Conservation (phyloP, 805 yeast genomes). For the Candida patagonica region DNA sequence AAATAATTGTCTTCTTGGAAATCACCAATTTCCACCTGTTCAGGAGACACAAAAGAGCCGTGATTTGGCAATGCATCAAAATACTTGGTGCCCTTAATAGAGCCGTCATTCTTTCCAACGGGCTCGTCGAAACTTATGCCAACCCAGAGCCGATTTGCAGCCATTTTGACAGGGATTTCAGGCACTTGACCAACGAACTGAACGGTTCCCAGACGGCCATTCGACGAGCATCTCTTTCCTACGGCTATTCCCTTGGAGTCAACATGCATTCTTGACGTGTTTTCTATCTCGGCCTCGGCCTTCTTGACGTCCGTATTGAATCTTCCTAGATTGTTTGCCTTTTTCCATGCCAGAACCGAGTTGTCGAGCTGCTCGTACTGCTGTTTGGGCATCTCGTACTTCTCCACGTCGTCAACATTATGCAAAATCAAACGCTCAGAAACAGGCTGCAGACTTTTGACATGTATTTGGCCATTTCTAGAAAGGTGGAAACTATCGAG, state of each 20-base stretch:
- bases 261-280: constrained; percentile 10
- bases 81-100: constrained; percentile 48
- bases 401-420: constrained; percentile 29
- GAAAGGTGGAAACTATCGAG: constrained; percentile 8
- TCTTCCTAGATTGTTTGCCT: constrained; percentile 56
- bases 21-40: constrained; percentile 59
- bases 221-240: constrained; percentile 29
- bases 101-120: constrained; percentile 78
- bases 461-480: constrained; percentile 44
- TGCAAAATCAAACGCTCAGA: constrained; percentile 24
- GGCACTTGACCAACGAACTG: constrained; percentile 60
- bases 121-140: constrained; percentile 85
- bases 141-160: constrained; percentile 43
- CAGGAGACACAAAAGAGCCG: constrained; percentile 75
- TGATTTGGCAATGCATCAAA: constrained; percentile 49
- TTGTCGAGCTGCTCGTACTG: constrained; percentile 52
- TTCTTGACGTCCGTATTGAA: constrained; percentile 42
- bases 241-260: constrained; percentile 11
- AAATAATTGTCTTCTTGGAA: constrained; percentile 45
- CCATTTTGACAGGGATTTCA: constrained; percentile 38
- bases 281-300: constrained; percentile 5
- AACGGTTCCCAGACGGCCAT: constrained; percentile 59
- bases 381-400: constrained; percentile 43
- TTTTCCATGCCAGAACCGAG: constrained; percentile 73
- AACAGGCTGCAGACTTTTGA: constrained; percentile 26